Conservation (phyloP, 768 basidiomycete genomes). For the Boletus huronensis region DNA sequence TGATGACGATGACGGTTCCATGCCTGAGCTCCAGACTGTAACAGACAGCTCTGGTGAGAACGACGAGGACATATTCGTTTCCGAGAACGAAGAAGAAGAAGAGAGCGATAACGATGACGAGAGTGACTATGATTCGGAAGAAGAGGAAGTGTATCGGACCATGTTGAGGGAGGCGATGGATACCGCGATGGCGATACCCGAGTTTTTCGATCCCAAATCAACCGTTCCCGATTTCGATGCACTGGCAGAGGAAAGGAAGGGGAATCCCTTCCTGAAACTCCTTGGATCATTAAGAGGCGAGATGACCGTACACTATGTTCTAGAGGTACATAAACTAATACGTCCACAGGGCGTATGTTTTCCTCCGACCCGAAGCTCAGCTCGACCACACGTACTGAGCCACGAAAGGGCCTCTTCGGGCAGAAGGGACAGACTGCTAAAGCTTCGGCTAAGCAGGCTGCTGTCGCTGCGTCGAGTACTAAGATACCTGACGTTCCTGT, state of each 20-base stretch:
- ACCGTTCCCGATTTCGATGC: constrained; percentile 43
- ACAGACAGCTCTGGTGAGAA: constrained; percentile 53
- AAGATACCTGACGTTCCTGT: constrained; percentile 8
- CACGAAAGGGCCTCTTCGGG: constrained; percentile 29
- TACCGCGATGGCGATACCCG: constrained; percentile 50
- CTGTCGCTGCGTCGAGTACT: background rate
- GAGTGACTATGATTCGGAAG: constrained; percentile 59
- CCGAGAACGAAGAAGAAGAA: constrained; percentile 33
- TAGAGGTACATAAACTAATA: background rate
- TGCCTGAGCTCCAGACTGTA: constrained; percentile 66
- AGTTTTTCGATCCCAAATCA: constrained; percentile 52
- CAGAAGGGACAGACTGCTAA: constrained; percentile 17
- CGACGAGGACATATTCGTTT: constrained; percentile 33
- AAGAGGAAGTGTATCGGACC: constrained; percentile 62
- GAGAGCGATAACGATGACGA: constrained; percentile 38
- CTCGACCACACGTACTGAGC: constrained; percentile 33
- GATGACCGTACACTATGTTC: background rate
- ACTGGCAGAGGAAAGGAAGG: constrained; percentile 50
- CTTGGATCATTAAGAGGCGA: constrained; percentile 71
- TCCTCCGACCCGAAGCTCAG: constrained; percentile 44
- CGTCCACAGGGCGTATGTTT: constrained; percentile 59
- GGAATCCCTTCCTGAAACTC: constrained; percentile 76
- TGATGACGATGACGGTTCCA: constrained; percentile 47
- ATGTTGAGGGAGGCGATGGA: constrained; percentile 73
- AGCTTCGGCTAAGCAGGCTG: constrained; percentile 5